Conservation (phyloP, 208 protist species). For the Eutreptiella sp. region DNA sequence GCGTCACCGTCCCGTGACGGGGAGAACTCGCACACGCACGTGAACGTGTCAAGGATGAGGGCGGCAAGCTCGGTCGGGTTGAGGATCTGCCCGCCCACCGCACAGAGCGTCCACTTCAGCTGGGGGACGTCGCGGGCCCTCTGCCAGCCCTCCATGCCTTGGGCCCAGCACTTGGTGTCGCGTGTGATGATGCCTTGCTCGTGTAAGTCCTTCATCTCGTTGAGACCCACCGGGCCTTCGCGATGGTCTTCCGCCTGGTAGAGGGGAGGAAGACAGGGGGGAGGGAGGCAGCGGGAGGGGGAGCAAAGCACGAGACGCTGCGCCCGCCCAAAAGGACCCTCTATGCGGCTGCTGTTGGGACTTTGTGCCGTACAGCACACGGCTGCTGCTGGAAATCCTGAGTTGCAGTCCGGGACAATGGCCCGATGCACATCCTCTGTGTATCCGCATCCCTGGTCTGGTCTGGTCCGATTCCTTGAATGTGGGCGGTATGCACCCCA, state of each 20-base stretch:
- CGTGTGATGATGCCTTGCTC: slow-evolving; percentile 34
- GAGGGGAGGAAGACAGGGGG: too few species aligned
- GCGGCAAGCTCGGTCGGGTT: slow-evolving; percentile 75
- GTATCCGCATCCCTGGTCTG: too few species aligned
- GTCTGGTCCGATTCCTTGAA: too few species aligned
- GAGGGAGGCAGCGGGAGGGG: too few species aligned
- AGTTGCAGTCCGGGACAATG: too few species aligned
- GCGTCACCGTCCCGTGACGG: slow-evolving; percentile 70
- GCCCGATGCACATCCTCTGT: too few species aligned
- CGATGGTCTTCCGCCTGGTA: slow-evolving; percentile 32
- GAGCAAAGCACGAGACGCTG: too few species aligned
- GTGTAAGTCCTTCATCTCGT: slow-evolving; percentile 44
- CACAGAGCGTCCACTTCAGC: slow-evolving; percentile 73
- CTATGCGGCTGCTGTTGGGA: too few species aligned
- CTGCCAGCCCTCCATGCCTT: slow-evolving; percentile 83
- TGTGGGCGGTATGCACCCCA: too few species aligned
- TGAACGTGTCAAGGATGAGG: slow-evolving; percentile 80
- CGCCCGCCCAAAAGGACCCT: too few species aligned
- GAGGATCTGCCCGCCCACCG: slow-evolving; percentile 54
- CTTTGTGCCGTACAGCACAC: too few species aligned
- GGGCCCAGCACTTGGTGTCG: slow-evolving; percentile 79
- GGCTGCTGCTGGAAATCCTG: too few species aligned
- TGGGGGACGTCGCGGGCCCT: slow-evolving; percentile 71
- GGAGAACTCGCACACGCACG: slow-evolving; percentile 68
- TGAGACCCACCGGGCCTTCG: slow-evolving; percentile 60